Conservation (phyloP, 2,329 filamentous ascomycete species). For the Grosmannia serpens region DNA sequence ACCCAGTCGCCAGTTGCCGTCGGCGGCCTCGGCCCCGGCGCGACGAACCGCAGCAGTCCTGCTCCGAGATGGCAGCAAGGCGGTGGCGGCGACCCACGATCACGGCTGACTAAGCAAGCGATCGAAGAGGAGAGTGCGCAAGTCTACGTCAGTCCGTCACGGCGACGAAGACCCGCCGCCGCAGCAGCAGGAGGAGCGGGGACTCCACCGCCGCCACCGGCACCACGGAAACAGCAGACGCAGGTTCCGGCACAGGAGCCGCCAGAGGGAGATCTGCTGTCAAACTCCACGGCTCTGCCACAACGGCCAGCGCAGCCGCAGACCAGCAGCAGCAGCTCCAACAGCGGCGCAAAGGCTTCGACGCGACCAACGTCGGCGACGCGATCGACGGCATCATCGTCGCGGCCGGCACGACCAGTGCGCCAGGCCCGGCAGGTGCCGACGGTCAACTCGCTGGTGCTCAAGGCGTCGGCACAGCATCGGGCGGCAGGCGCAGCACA, state of each 20-base stretch:
- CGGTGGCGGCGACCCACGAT: constrained; percentile 32
- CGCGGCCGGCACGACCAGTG: neutral
- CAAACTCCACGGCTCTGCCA: constrained; percentile 30
- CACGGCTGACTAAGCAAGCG: constrained; percentile 58
- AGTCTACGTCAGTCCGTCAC: constrained; percentile 77
- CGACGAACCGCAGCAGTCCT: constrained; percentile 31
- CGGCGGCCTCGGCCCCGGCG: constrained; percentile 14
- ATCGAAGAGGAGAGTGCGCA: constrained; percentile 72
- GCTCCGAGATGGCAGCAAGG: constrained; percentile 52
- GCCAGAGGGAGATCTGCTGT: constrained; percentile 52
- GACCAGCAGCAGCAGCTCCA: neutral
- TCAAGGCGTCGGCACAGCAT: constrained; percentile 66
- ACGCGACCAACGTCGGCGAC: constrained; percentile 18
- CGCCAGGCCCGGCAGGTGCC: constrained; percentile 35
- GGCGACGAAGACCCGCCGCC: constrained; percentile 43
- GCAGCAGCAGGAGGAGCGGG: constrained; percentile 32
- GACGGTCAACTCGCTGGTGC: constrained; percentile 51
- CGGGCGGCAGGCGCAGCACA: constrained; percentile 73
- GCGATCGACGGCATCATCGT: constrained; percentile 24
- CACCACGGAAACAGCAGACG: neutral
- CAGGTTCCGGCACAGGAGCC: constrained; percentile 9
- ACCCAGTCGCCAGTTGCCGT: constrained; percentile 35
- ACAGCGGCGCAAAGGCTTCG: constrained; percentile 15
- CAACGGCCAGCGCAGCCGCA: constrained; percentile 13
- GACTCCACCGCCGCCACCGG: constrained; percentile 30